Base-by-base conservation (phyloP, 176 grass and related monocot genomes). In the Melocanna baccifera region DNA sequence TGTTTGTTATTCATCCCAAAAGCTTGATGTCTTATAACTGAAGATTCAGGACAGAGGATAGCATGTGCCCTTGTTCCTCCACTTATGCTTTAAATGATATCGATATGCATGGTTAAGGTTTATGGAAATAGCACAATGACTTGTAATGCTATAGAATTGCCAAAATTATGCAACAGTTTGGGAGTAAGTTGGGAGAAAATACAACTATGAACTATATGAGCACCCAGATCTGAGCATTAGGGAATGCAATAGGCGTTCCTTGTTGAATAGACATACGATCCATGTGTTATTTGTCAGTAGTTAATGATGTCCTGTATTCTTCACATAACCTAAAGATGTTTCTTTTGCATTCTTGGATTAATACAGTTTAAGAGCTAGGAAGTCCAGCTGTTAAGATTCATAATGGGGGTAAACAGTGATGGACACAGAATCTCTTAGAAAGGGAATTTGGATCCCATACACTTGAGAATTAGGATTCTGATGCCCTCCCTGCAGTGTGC, bases 391-490 rank as follows among this genome's bases (percentile, higher is more conserved):
- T 45, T 73, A 73, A 81, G 18, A 66, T 71, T 41, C 34, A 23
- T 58, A 77, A 4, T 10, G 6, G 42, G 40, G 42, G 42, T 37
- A 56, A 57, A 57, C 20, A 56, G 2, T 9, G 20, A 25, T 61
- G 25, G 12, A 6, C 51, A 48, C 30, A n/a, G 3, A 22, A 40
- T 28, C 12, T 75, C 15, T 34, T 73, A 6, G 4, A 75, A 61
- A 23, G 19, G 28, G 25, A 66, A 28, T 81, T 2, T 0, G 7
- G 70, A 57, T 0, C 26, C 30, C 61, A 10, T 68, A 40, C 40
- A 75, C 13, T 76, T 14, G 20, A 88, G 9, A 89, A 81, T 50
- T 62, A 36, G 39, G 43, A 63, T 43, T 76, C 9, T 71, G 13
- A 42, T 59, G 20, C 68, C 7, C 25, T 56, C 7, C 19, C 9